These are phyloP conservation scores for Brassica incana DNA, from an alignment of 345 rosid species.

Conservation along the genomic window DNA sequence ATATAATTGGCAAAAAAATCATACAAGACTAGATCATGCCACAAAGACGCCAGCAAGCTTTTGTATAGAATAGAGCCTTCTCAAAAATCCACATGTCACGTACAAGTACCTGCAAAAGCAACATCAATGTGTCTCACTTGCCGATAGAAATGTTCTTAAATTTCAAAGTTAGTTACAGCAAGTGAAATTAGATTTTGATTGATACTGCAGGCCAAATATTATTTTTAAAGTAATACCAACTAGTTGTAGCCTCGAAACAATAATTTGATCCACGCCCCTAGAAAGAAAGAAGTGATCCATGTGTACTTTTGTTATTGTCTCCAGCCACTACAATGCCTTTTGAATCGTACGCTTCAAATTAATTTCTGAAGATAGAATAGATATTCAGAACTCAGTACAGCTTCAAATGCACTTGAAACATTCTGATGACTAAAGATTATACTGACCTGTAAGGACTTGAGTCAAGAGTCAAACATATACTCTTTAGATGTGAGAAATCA, in stretches of 20 bases:
- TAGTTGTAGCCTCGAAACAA: background rate
- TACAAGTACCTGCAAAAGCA: background rate
- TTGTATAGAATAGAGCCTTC: background rate
- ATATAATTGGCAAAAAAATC: no score
- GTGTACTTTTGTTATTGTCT: slow-evolving; percentile 49
- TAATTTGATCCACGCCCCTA: background rate
- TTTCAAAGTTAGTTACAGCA: background rate
- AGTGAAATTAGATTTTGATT: background rate
- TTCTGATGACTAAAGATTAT: slow-evolving; percentile 6
- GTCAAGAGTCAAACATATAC: no score
- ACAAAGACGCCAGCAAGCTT: background rate
- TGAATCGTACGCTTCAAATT: slow-evolving; percentile 82
- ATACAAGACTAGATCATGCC: no score
- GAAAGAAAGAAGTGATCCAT: background rate
- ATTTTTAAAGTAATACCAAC: background rate
- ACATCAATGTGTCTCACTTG: background rate
- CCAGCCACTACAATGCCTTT: slow-evolving; percentile 75
- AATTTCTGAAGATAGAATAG: slow-evolving; percentile 62
- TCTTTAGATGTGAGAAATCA: no score
- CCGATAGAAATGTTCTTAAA: background rate
- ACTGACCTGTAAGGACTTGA: slow-evolving; percentile 50
- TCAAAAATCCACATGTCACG: background rate
- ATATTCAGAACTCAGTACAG: slow-evolving; percentile 12
- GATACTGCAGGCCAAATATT: no score
- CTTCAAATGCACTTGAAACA: background rate